Evolutionary conservation across 768 basidiomycete genomes (phyloP).

Genomic region (Boletus tomentosulus): DNA sequence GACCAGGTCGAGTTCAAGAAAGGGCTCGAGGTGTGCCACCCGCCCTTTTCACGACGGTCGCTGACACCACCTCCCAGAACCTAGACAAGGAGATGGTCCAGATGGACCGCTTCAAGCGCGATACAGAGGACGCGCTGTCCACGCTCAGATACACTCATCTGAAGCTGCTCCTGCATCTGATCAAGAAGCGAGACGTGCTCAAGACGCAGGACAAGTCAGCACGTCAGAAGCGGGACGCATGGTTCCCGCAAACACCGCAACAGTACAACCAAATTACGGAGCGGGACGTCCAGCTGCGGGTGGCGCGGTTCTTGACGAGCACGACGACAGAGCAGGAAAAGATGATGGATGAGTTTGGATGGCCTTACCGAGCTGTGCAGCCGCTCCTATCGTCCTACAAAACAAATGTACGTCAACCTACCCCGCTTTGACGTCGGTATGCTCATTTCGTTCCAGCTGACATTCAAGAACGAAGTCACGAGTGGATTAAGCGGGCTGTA

Average conservation of each 20-base stretch:
- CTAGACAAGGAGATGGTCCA: slow-evolving; percentile 14
- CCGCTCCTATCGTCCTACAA: slow-evolving; percentile 40
- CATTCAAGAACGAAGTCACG: slow-evolving; percentile 23
- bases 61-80: slow-evolving; percentile 9
- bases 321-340: slow-evolving; percentile 36
- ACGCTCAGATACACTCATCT: slow-evolving; percentile 31
- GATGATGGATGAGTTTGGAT: slow-evolving; percentile 46
- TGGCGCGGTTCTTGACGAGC: slow-evolving; percentile 42
- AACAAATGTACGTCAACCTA: slow-evolving; percentile 35
- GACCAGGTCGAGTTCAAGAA: slow-evolving; percentile 25
- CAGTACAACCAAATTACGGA: slow-evolving; percentile 31
- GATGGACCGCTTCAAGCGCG: slow-evolving; percentile 21
- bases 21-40: slow-evolving; percentile 20
- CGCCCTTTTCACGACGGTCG: not conserved
- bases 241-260: slow-evolving; percentile 26
- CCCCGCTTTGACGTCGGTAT: not conserved
- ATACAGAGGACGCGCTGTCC: slow-evolving; percentile 28
- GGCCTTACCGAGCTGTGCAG: slow-evolving; percentile 48
- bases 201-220: slow-evolving; percentile 16
- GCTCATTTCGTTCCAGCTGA: slow-evolving; percentile 5
- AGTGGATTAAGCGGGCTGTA: slow-evolving; percentile 11
- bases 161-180: slow-evolving; percentile 18
- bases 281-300: slow-evolving; percentile 45
- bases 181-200: slow-evolving; percentile 7
- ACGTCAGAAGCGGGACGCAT: slow-evolving; percentile 26